Conservation (phyloP, 345 rosid genomes). For the Eucalyptus camaldulensis region DNA sequence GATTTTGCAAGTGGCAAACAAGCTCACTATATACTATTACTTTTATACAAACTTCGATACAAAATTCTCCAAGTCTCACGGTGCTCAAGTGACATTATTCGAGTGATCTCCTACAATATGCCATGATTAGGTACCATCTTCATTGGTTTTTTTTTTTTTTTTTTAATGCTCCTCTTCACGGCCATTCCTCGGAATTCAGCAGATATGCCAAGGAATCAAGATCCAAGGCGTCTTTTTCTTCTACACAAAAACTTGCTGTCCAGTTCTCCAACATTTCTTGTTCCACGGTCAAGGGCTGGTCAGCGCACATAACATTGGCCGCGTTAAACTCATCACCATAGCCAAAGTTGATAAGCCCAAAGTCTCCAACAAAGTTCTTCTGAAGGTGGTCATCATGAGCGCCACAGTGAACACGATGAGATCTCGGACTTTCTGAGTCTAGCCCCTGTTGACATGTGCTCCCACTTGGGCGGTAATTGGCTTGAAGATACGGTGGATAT, state of each 20-base stretch:
- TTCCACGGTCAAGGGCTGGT: not conserved
- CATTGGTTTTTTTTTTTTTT: no score
- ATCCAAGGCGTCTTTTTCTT: conserved; percentile 6
- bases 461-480: not conserved
- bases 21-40: not conserved
- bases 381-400: not conserved
- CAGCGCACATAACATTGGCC: not conserved
- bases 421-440: not conserved
- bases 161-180: not conserved
- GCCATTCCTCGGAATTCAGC: conserved; percentile 28
- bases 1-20: not conserved
- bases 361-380: not conserved
- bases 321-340: not conserved
- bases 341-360: not conserved
- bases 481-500: not conserved
- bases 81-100: not conserved
- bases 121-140: not conserved
- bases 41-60: not conserved
- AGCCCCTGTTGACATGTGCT: not conserved
- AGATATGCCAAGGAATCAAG: conserved; percentile 23
- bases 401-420: not conserved
- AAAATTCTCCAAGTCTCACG: not conserved
- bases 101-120: not conserved
- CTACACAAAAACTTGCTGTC: not conserved
- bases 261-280: conserved; percentile 1